phyloP scores from a whole-genome alignment of 306 rosid species.

The Astragalus membranaceus region DNA sequence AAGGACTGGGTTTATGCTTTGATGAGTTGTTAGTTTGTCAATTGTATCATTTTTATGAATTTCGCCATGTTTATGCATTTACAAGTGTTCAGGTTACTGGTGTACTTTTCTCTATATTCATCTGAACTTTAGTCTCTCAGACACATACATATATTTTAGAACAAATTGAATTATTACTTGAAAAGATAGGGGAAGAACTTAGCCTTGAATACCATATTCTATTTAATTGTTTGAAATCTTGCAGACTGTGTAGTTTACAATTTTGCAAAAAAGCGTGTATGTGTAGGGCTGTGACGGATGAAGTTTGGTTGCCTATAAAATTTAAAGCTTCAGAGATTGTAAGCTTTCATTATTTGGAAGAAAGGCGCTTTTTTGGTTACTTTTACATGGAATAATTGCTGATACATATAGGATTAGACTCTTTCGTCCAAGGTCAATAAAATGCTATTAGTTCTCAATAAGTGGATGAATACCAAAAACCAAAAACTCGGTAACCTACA shows the following conservation, averaged over 20 bases:
- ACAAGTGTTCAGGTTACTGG: conserved; percentile 1
- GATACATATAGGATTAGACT: background rate
- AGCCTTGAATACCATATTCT: too few species aligned
- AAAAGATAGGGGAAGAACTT: too few species aligned
- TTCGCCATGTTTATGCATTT: conserved; percentile 14
- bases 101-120: background rate
- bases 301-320: too few species aligned
- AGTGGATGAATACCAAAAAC: background rate
- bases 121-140: background rate
- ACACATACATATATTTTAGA: too few species aligned
- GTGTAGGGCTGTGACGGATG: too few species aligned
- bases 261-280: too few species aligned
- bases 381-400: background rate
- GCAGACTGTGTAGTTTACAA: too few species aligned
- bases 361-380: conserved; percentile 10
- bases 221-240: too few species aligned
- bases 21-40: conserved; percentile 17
- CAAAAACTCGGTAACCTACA: background rate
- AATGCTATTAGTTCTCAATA: background rate
- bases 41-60: conserved; percentile 3
- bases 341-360: conserved; percentile 11
- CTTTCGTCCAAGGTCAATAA: background rate
- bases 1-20: conserved; percentile 17
- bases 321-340: too few species aligned
- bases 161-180: too few species aligned